Evolutionary conservation across 2,329 filamentous ascomycete genomes (phyloP), one percentile per base, ranked within the genome.

Genomic region (Neonectria ditissima): DNA sequence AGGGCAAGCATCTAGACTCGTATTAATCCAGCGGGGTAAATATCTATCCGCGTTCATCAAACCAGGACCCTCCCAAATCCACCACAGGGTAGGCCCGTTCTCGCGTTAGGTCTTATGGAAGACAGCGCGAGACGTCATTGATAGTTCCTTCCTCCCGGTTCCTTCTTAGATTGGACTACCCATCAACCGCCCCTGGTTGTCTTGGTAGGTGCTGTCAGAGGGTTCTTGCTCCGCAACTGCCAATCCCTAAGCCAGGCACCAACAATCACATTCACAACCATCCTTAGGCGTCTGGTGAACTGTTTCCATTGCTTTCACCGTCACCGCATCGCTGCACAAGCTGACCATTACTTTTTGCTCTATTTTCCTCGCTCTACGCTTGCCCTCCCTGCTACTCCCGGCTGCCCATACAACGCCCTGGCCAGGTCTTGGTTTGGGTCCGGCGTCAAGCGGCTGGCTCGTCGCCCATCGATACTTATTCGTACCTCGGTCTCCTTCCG

Each of bases 401-500:
- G 57, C 16, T 65, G 62, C 9, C 62, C 65, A 16, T 65, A 66
- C n/a, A 61, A 13, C 2, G 48, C 64, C 43, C 43, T 47, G 14
- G 53, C 37, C 20, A 65, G 18, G 30, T 65, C 50, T 41, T 30
- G 55, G 30, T 41, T 28, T 10, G 13, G 9, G 18, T 57, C 44
- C 28, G 44, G 55, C 16, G 55, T 57, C 9, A 20, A 11, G 18
- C 10, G 6, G 16, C 18, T 50, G 47, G 10, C 22, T 22, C 9
- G 6, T 32, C 47, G 47, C 16, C 47, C 28, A 7, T 50, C 28
- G 13, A 30, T 13, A 43, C 26, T 43, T 26, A 67, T 54, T 18
- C 28, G 48, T 14, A 67, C 65, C 28, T 67, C 67, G 0, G 57
- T 65, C 1, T 68, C 55, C 43, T 64, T 69, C 5, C 65, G 57